Evolutionary conservation across 106 monocot genomes (phyloP).

Genomic region (Dendrobium catenatum): DNA sequence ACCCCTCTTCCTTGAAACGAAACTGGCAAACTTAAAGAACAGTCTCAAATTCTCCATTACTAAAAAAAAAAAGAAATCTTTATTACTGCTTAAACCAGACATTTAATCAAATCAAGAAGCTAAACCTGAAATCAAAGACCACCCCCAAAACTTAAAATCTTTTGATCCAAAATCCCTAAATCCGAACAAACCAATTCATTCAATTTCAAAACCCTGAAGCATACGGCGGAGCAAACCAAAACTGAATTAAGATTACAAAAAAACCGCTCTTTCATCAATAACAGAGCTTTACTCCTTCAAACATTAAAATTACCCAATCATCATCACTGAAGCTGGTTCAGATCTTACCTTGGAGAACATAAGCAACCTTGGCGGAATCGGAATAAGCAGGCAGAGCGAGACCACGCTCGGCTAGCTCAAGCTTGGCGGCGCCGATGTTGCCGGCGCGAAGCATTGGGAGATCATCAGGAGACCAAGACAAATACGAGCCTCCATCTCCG

Average conservation of each 20-base stretch:
- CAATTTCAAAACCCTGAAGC: too few species aligned
- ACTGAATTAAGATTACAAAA: not conserved
- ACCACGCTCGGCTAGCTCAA: slow-evolving; percentile 47
- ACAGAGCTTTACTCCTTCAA: too few species aligned
- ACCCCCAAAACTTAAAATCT: too few species aligned
- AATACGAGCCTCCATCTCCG: slow-evolving; percentile 63
- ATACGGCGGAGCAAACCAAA: not conserved
- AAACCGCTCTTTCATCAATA: not conserved
- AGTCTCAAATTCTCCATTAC: too few species aligned
- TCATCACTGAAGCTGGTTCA: not conserved
- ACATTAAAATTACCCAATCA: too few species aligned
- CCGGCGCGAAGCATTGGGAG: slow-evolving; percentile 63
- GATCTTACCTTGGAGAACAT: slow-evolving; percentile 69
- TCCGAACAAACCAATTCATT: too few species aligned
- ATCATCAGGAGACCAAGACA: slow-evolving; percentile 48
- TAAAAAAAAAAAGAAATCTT: too few species aligned
- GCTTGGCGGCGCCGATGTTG: slow-evolving; percentile 71
- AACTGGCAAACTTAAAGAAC: too few species aligned
- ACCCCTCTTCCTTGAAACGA: not conserved
- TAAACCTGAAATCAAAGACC: too few species aligned
- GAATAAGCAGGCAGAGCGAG: slow-evolving; percentile 74
- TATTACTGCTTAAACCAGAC: too few species aligned
- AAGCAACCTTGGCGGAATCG: slow-evolving; percentile 83
- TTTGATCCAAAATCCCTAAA: too few species aligned
- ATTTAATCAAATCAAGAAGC: too few species aligned